Evolutionary conservation across 306 rosid species (phyloP).

Genomic region (Trifolium repens): DNA sequence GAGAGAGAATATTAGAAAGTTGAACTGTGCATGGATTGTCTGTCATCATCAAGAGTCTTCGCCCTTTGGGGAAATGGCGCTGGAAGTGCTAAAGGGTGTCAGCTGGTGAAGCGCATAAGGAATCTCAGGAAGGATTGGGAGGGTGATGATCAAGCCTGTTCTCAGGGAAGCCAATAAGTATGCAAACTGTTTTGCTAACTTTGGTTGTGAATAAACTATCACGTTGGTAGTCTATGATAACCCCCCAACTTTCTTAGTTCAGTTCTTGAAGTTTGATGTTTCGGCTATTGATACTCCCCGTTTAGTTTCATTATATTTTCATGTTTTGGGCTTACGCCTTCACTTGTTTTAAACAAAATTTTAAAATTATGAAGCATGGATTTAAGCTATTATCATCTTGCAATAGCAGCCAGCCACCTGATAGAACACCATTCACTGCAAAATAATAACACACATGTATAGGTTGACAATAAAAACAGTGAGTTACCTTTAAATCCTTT

Average conservation of each 20-base stretch:
- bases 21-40: not conserved
- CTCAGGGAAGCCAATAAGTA: not conserved
- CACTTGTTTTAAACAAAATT: not conserved
- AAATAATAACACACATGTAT: not conserved
- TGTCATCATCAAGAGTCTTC: not conserved
- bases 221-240: not conserved
- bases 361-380: not conserved
- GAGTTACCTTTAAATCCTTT: slow-evolving; percentile 75
- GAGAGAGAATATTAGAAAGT: not conserved
- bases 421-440: not conserved
- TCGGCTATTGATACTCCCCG: not conserved
- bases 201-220: not conserved
- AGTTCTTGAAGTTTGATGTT: not conserved
- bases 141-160: not conserved
- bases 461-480: slow-evolving; percentile 4
- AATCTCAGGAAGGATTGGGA: not conserved
- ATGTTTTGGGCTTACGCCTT: not conserved
- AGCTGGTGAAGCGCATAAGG: not conserved
- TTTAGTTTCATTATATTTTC: not conserved
- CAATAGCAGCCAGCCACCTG: slow-evolving; percentile 1
- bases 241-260: not conserved
- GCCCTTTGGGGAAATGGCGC: not conserved
- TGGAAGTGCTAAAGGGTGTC: not conserved
- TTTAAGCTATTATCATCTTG: not conserved
- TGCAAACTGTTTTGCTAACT: not conserved